Conservation (phyloP, 345 rosid genomes). For the Cardamine resedifolia region DNA sequence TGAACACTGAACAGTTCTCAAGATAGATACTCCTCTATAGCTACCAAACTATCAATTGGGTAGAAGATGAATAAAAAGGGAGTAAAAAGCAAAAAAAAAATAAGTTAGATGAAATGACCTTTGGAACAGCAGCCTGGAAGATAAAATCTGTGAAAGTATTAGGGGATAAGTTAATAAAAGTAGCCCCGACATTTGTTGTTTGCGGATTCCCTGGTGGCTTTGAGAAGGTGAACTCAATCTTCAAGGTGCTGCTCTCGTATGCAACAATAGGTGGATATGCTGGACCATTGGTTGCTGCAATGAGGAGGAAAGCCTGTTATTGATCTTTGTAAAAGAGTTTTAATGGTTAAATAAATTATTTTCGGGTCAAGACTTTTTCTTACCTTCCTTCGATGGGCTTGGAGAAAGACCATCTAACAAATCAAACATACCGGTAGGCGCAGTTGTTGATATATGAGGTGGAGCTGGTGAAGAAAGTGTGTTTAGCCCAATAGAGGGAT, state of each 20-base stretch:
- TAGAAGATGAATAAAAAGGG: background rate
- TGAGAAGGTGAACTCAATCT: conserved; percentile 73
- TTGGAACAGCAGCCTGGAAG: conserved; percentile 99
- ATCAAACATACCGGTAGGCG: conserved; percentile 62
- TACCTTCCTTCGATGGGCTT: conserved; percentile 65
- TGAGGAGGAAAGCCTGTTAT: background rate
- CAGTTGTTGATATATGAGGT: conserved; percentile 43
- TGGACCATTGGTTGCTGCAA: conserved; percentile 75
- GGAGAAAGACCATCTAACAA: conserved; percentile 82
- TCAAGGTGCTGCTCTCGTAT: conserved; percentile 79
- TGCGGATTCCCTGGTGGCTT: conserved; percentile 76
- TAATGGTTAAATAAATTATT: conserved; percentile 19
- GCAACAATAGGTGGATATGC: conserved; percentile 74
- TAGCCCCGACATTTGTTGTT: conserved; percentile 63
- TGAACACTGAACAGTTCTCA: background rate
- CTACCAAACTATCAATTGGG: background rate
- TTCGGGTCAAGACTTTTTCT: conserved; percentile 11
- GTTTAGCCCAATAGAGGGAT: conserved; percentile 46
- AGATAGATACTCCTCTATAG: background rate
- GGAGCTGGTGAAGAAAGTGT: conserved; percentile 49
- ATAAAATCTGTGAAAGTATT: conserved; percentile 68
- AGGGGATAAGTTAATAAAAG: conserved; percentile 72
- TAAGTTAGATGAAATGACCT: conserved; percentile 50
- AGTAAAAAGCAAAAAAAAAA: background rate
- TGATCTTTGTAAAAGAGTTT: conserved; percentile 10